Evolutionary conservation across 495 filamentous ascomycete species (phyloP).

Genomic region (Pseudoneurospora amorphoporcata): DNA sequence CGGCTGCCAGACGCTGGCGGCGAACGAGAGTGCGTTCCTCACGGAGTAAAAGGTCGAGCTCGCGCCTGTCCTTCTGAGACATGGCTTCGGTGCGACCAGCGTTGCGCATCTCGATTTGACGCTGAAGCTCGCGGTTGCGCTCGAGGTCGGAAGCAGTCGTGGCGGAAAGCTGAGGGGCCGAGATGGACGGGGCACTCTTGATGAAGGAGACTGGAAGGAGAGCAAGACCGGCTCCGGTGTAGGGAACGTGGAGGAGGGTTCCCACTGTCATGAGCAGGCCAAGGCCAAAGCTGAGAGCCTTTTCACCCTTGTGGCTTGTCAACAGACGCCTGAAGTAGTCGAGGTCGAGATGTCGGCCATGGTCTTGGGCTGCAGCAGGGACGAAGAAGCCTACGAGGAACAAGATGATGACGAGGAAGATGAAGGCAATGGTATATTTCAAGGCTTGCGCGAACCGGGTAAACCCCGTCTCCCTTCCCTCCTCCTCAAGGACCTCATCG

Average conservation of each 20-base stretch:
- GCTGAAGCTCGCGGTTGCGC: conserved; percentile 79
- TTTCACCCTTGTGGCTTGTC: conserved; percentile 80
- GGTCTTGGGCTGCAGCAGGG: conserved; percentile 56
- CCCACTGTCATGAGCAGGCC: conserved; percentile 80
- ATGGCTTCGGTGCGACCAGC: conserved; percentile 63
- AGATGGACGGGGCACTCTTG: conserved; percentile 76
- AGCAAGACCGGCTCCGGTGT: conserved; percentile 82
- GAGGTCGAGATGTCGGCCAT: conserved; percentile 56
- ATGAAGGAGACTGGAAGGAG: conserved; percentile 82
- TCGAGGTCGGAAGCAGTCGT: conserved; percentile 72
- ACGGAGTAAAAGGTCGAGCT: conserved; percentile 74
- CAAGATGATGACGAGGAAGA: conserved; percentile 66
- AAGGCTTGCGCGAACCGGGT: conserved; percentile 67
- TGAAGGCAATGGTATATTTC: conserved; percentile 84
- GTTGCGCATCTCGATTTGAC: conserved; percentile 80
- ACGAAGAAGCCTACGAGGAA: conserved; percentile 92
- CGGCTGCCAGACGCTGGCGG: conserved; percentile 75
- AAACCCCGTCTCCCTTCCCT: conserved; percentile 59
- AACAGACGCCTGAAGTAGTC: conserved; percentile 87
- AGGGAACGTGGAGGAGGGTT: conserved; percentile 72
- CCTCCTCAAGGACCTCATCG: conserved; percentile 70
- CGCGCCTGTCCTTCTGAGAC: conserved; percentile 73
- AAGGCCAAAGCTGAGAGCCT: conserved; percentile 77
- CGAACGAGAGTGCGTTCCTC: conserved; percentile 89
- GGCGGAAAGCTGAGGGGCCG: conserved; percentile 60